Percentiles rank a stretch among this genome's conserved stretches.
Conservation (phyloP, 805 yeast genomes). For the Blastobotrys americana region DNA sequence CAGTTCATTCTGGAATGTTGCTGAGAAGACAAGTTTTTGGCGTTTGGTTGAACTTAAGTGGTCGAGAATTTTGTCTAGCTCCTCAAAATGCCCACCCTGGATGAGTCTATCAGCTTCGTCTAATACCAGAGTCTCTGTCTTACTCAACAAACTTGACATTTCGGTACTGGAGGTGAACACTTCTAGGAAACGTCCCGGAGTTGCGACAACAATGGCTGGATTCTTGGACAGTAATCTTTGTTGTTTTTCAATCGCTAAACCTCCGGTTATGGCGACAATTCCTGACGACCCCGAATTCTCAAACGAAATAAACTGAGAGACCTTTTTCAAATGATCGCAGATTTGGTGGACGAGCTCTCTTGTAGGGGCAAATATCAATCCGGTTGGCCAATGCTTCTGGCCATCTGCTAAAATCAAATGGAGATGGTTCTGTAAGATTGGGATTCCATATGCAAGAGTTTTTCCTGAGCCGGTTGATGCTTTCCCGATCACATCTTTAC, state of each 20-base stretch:
- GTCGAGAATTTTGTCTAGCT: slow-evolving; percentile 73
- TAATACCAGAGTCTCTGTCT: slow-evolving; percentile 51
- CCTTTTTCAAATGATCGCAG: slow-evolving; percentile 57
- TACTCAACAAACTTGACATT: slow-evolving; percentile 36
- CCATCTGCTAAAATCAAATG: slow-evolving; percentile 20
- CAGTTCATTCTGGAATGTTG: slow-evolving; percentile 79
- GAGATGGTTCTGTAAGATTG: slow-evolving; percentile 63
- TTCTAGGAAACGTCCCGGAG: slow-evolving; percentile 91
- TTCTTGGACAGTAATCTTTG: slow-evolving; percentile 62
- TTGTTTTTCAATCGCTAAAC: slow-evolving; percentile 89
- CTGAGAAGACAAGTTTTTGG: slow-evolving; percentile 92
- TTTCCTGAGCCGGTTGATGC: slow-evolving; percentile 98
- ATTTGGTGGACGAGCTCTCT: slow-evolving; percentile 96
- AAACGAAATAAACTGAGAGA: slow-evolving; percentile 32
- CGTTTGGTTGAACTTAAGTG: slow-evolving; percentile 49
- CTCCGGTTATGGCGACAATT: slow-evolving; percentile 83
- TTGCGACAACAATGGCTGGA: slow-evolving; percentile 80
- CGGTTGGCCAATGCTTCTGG: slow-evolving; percentile 45
- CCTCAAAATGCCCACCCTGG: slow-evolving; percentile 95
- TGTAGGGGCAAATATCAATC: slow-evolving; percentile 86
- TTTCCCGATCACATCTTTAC: slow-evolving; percentile 83
- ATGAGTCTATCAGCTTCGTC: slow-evolving; percentile 95
- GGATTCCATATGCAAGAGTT: slow-evolving; percentile 91
- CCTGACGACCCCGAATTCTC: slow-evolving; percentile 49
- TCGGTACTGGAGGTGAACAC: slow-evolving; percentile 40